Percentiles rank a stretch among this genome's conserved stretches.
Conservation (phyloP, 768 basidiomycete species). For the Mrakia blollopis region DNA sequence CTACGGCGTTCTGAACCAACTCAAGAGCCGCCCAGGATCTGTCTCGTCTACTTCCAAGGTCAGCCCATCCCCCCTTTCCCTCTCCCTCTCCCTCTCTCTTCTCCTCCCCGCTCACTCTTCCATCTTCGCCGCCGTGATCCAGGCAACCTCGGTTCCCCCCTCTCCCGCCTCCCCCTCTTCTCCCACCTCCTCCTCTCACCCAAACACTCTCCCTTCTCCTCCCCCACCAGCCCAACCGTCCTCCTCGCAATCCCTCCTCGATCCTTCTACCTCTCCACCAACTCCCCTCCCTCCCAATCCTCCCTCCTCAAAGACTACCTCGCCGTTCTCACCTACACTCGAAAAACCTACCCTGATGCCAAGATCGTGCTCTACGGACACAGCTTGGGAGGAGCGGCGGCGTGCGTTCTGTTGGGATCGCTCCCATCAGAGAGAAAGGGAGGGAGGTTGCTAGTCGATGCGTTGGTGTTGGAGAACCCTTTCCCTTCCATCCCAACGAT, state of each 20-base stretch:
- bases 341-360: conserved; percentile 43
- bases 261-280: conserved; percentile 53
- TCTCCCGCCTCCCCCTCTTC: conserved; percentile 51
- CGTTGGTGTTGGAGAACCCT: conserved; percentile 53
- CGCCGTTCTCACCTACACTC: conserved; percentile 43
- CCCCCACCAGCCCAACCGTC: conserved; percentile 30
- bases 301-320: conserved; percentile 50
- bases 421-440: background rate
- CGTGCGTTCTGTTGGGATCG: conserved; percentile 46
- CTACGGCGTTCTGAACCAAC: conserved; percentile 25
- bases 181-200: conserved; percentile 36
- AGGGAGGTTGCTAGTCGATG: conserved; percentile 33
- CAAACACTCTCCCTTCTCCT: conserved; percentile 14
- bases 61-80: background rate
- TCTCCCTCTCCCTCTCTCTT: background rate
- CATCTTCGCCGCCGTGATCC: background rate
- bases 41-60: conserved; percentile 49
- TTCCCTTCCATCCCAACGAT: conserved; percentile 52
- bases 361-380: conserved; percentile 50
- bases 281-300: conserved; percentile 45
- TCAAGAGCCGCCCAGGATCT: conserved; percentile 30
- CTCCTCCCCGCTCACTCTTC: background rate
- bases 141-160: conserved; percentile 55
- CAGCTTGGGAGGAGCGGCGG: conserved; percentile 52
- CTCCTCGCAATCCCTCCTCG: conserved; percentile 51